These are phyloP conservation scores for Lentinus tigrinus DNA, from an alignment of 768 basidiomycete genomes.

Conservation along the genomic window DNA sequence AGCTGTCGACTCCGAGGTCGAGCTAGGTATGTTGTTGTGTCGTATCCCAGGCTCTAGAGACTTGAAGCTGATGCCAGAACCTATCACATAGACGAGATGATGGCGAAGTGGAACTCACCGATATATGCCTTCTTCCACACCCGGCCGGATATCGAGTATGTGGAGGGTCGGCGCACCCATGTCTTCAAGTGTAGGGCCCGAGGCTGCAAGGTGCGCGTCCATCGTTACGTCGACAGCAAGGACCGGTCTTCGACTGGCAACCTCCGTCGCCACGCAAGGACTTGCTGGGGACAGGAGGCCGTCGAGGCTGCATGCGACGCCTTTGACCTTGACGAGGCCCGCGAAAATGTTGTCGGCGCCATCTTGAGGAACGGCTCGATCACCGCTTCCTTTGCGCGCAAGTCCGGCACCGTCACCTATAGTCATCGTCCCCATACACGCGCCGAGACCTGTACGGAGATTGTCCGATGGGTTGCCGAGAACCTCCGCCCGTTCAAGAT, in stretches of 20 bases:
- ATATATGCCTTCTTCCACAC: conserved; percentile 37
- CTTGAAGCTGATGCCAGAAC: too few relatives aligned
- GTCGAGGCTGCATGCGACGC: conserved; percentile 8
- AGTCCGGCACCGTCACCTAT: conserved; percentile 32
- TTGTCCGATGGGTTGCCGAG: conserved; percentile 37
- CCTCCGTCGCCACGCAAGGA: conserved; percentile 25
- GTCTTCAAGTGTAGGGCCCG: conserved; percentile 29
- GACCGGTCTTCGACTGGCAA: conserved; percentile 33
- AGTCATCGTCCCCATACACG: conserved; percentile 29
- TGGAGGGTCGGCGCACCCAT: conserved; percentile 24
- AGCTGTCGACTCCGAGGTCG: not conserved
- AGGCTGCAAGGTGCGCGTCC: conserved; percentile 21
- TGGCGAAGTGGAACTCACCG: conserved; percentile 32
- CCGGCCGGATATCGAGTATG: conserved; percentile 22
- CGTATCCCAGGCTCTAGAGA: not conserved
- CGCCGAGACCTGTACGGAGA: conserved; percentile 29
- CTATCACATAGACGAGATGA: conserved; percentile 9
- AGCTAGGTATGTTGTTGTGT: not conserved
- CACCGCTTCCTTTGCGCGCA: conserved; percentile 27
- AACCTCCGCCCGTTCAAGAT: conserved; percentile 33
- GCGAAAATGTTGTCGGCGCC: not conserved
- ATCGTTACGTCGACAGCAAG: conserved; percentile 23
- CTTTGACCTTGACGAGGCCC: conserved; percentile 4
- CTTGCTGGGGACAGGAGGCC: conserved; percentile 34
- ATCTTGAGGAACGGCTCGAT: conserved; percentile 16